Evolutionary conservation across 345 rosid genomes (phyloP), one percentile per base, ranked within the genome.

Genomic region (Pistacia atlantica): DNA sequence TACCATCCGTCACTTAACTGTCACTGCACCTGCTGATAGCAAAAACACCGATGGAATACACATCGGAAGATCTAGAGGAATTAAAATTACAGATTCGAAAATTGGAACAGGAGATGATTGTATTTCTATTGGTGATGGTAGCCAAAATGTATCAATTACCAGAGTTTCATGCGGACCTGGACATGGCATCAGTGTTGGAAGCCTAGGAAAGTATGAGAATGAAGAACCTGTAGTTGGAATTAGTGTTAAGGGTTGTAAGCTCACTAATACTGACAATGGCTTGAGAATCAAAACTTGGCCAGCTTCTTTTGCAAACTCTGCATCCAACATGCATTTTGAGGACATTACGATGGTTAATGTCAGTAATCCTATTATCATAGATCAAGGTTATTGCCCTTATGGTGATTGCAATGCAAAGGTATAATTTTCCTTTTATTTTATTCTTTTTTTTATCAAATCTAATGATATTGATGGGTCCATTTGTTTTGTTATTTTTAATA

Each of bases 61-160:
- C 33, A 31, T 31, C 2, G 33, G 33, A 31, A 31, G 33, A 86
- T 82, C 48, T 76, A 82, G 2, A 75, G 54, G 54, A 2, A 13
- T 49, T 49, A 9, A 49, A 13, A 49, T 49, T 9, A 8, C 11
- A 9, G 13, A 10, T 49, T 8, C 54, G 2, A 8, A 49, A 3
- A 49, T 49, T 49, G 3, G 54, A 11, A 80, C 59, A 38, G 82
- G 78, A 3, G 75, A 74, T 28, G 59, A 56, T 16, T 56, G 4
- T 56, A n/a, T 56, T n/a, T 56, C 59, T 1, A 16, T 56, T 12
- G 59, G 20, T 3, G 59, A 56, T 56, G 59, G 59, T 56, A 56
- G 59, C 59, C 59, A 56, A 56, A 18, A 56, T 2, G 6, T 56
- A 56, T 3, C 16, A 3, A 56, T 56, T 14, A 56, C 22, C 6